phyloP scores from a whole-genome alignment of 1,284 basidiomycete genomes.

The Vanrija humicola region DNA sequence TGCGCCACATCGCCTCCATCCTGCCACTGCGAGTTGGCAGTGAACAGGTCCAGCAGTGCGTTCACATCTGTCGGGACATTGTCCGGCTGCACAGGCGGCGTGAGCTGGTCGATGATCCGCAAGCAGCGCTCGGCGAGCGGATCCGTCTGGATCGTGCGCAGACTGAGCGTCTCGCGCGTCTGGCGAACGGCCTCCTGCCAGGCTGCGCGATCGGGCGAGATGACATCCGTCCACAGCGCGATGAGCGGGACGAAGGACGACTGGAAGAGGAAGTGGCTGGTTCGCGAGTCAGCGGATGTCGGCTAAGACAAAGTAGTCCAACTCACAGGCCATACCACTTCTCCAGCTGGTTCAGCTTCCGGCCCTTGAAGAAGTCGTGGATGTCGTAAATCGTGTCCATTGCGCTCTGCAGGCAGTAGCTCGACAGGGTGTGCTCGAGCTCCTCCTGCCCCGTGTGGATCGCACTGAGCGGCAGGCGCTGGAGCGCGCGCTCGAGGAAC shows the following conservation, averaged over 20 bases:
- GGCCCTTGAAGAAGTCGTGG: constrained; percentile 16
- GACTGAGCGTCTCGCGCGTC: constrained; percentile 9
- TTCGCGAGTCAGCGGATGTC: not conserved
- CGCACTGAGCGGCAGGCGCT: constrained; percentile 6
- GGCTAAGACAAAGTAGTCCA: not conserved
- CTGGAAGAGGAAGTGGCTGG: constrained; percentile 28
- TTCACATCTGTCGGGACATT: not conserved
- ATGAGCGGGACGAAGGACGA: constrained; percentile 24
- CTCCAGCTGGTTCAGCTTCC: constrained; percentile 14
- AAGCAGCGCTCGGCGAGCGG: constrained; percentile 20
- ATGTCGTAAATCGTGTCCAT: constrained; percentile 22
- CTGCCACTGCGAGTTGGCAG: constrained; percentile 12
- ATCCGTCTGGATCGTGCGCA: constrained; percentile 9
- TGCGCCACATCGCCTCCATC: constrained; percentile 5
- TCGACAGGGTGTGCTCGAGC: constrained; percentile 10
- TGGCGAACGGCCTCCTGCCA: constrained; percentile 16
- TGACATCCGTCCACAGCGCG: constrained; percentile 19
- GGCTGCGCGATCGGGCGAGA: not conserved
- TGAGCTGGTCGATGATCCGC: constrained; percentile 15
- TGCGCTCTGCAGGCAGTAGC: constrained; percentile 15
- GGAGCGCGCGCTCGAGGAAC: constrained; percentile 22
- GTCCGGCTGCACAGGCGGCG: constrained; percentile 5
- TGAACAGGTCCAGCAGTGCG: constrained; percentile 10
- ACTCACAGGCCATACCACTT: constrained; percentile 28
- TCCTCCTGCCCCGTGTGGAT: not conserved